phyloP scores from a whole-genome alignment of 2,329 filamentous ascomycete genomes.

The Ceratocystis variospora region DNA sequence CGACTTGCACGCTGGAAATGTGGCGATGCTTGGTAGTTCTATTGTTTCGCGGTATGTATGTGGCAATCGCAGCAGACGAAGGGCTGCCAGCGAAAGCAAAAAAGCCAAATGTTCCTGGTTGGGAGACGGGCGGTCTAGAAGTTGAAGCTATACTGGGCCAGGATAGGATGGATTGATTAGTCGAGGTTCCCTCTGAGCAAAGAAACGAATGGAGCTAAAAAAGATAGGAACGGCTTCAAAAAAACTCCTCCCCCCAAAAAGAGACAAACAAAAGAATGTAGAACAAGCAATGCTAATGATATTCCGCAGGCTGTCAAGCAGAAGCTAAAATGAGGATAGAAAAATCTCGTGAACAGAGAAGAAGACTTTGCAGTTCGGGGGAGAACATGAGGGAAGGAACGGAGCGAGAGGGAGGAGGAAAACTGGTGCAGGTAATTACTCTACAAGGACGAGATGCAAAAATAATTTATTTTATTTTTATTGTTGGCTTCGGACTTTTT shows the following conservation, averaged over 20 bases:
- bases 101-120: neutral
- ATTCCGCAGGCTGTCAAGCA: neutral
- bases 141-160: neutral
- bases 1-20: neutral
- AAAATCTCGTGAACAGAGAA: neutral
- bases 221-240: neutral
- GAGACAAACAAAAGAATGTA: slow-evolving; percentile 6
- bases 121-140: neutral
- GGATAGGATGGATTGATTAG: neutral
- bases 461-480: neutral
- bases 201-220: slow-evolving; percentile 5
- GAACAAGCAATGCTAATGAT: neutral
- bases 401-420: neutral
- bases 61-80: neutral
- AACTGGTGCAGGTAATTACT: neutral
- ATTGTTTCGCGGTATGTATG: neutral
- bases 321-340: neutral
- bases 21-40: neutral
- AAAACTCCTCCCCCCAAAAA: neutral
- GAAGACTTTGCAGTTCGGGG: neutral
- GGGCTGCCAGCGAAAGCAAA: neutral
- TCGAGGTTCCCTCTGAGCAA: neutral
- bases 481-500: neutral
- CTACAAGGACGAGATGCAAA: neutral
- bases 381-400: neutral